These are phyloP conservation scores for Vitellaria paradoxa DNA, from an alignment of 179 eudicot genomes.

Conservation along the genomic window DNA sequence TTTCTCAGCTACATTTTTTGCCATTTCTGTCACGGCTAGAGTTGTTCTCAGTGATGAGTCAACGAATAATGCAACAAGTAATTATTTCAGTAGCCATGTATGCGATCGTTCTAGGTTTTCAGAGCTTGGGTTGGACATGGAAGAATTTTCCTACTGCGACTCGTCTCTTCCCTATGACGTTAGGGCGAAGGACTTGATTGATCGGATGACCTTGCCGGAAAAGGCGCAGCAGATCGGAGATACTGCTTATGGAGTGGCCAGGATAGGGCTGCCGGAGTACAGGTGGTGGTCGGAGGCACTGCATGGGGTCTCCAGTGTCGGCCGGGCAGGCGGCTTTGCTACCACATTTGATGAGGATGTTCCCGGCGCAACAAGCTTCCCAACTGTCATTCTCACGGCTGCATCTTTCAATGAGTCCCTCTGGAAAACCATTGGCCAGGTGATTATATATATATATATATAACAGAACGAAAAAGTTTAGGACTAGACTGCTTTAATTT, in stretches of 20 bases:
- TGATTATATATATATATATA: conserved; percentile 1
- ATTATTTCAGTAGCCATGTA: conserved; percentile 2
- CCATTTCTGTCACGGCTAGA: not conserved
- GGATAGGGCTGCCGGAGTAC: conserved; percentile 27
- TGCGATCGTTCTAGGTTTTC: conserved; percentile 17
- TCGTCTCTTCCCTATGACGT: conserved; percentile 8
- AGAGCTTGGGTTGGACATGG: conserved; percentile 6
- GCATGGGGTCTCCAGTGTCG: conserved; percentile 30
- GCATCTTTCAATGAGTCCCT: conserved; percentile 29
- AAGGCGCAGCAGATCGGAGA: conserved; percentile 26
- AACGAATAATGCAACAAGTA: not conserved
- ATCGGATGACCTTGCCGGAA: conserved; percentile 27
- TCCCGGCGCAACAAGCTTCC: conserved; percentile 40
- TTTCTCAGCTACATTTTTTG: not conserved
- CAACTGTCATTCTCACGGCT: conserved; percentile 20
- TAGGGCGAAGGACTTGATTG: conserved; percentile 33
- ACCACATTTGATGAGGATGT: conserved; percentile 9
- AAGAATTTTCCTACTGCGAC: conserved; percentile 21
- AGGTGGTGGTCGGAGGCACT: conserved; percentile 46
- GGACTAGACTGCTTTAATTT: no score
- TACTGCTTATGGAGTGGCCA: conserved; percentile 22
- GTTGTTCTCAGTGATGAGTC: not conserved
- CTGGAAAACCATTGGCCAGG: conserved; percentile 37
- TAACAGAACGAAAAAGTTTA: no score
- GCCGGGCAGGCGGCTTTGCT: not conserved